Percentiles rank a stretch among this genome's conserved stretches.
These are phyloP conservation scores for Ophiocytium majus DNA, from an alignment of 352 stramenopile species.

Conservation along the genomic window DNA sequence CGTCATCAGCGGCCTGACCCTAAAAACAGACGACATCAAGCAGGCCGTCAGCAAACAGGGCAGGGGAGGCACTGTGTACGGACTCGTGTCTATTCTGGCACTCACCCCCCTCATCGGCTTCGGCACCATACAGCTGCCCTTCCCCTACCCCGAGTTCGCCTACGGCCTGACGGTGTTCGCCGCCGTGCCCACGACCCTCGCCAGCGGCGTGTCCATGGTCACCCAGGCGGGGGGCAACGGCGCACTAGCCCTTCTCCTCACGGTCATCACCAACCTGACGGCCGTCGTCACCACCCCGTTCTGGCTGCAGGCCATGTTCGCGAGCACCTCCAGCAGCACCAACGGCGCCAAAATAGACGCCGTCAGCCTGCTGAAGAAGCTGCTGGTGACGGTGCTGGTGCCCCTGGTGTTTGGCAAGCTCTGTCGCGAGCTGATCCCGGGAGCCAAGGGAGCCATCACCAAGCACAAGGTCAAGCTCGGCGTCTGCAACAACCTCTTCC, in stretches of 20 bases:
- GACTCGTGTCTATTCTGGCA: slow-evolving; percentile 58
- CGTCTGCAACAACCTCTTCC: slow-evolving; percentile 43
- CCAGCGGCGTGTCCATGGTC: not conserved
- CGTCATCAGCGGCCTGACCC: slow-evolving; percentile 49
- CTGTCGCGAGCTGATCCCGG: slow-evolving; percentile 27
- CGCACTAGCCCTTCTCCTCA: slow-evolving; percentile 61
- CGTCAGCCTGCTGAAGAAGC: slow-evolving; percentile 28
- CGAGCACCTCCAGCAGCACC: not conserved
- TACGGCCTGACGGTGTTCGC: slow-evolving; percentile 60
- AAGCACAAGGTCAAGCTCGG: slow-evolving; percentile 35
- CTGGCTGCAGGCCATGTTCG: slow-evolving; percentile 53
- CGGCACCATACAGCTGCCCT: slow-evolving; percentile 52
- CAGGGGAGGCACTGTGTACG: slow-evolving; percentile 41
- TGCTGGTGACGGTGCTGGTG: slow-evolving; percentile 43
- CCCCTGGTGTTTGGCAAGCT: slow-evolving; percentile 48
- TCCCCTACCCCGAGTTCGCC: slow-evolving; percentile 55
- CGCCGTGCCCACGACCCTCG: slow-evolving; percentile 48
- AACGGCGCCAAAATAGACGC: slow-evolving; percentile 33
- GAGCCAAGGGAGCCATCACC: slow-evolving; percentile 29
- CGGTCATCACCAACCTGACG: slow-evolving; percentile 61
- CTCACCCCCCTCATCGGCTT: slow-evolving; percentile 59
- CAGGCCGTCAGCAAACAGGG: slow-evolving; percentile 46
- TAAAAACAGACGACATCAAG: slow-evolving; percentile 56
- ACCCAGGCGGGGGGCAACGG: slow-evolving; percentile 58
- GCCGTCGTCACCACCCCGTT: slow-evolving; percentile 61